Evolutionary conservation across 1,284 basidiomycete genomes (phyloP), one percentile per base, ranked within the genome.

Genomic region (Vanrija sp.): DNA sequence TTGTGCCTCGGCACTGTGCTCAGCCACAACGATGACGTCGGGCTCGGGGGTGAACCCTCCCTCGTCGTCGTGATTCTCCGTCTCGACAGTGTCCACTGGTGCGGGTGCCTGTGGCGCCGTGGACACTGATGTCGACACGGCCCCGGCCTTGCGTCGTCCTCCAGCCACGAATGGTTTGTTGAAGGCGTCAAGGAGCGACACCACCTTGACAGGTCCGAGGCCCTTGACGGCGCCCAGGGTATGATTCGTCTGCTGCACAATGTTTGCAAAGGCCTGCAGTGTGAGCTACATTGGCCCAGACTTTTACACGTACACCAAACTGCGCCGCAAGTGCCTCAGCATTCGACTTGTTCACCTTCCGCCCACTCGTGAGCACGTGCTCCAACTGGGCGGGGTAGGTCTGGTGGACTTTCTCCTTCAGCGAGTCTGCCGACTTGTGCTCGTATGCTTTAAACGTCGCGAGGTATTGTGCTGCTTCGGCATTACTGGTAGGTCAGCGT

Each of bases 301-400:
- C 18, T 28, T n/a, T 23, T 9, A 9, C n/a, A 80, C 87, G 61
- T 78, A 96, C 93, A 18, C 93, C 93, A 68, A 95, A 88, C n/a
- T 89, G 87, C 0, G 88, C 87, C n/a, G 89, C 83, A 25, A 99
- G 78, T 1, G 94, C 96, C 74, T 93, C 86, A 1, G 95, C 92
- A 68, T 99, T 96, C 0, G 95, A 98, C 80, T 95, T 97, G 78
- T 98, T 98, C 55, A 99, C 88, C 65, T 91, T 93, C 67, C 85
- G 87, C 62, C 98, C 89, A 62, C 85, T 86, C 0, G 95, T 98
- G 38, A 99, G 79, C 0, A 90, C 84, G n/a, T 85, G 84, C 40
- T 89, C 88, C 14, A 98, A 77, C 65, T 92, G 83, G 6, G 89
- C 85, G 58, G 83, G 76, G 69, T 96, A 93, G 65, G 90, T 88